Evolutionary conservation across 345 rosid genomes (phyloP).

Genomic region (Moringa oleifera): DNA sequence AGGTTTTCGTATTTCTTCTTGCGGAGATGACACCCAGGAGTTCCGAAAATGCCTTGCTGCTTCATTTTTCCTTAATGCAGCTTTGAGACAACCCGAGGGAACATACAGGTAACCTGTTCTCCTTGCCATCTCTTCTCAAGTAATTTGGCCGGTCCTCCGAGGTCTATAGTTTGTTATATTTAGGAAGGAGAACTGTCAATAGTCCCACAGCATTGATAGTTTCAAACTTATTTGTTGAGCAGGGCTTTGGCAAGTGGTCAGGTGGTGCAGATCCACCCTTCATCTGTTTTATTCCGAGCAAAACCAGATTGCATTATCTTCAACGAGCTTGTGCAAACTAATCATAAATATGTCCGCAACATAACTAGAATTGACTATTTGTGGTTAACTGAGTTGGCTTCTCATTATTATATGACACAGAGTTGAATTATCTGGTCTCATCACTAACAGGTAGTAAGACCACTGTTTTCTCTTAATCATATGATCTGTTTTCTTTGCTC

Average conservation of each 20-base stretch:
- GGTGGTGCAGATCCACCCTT: constrained; percentile 83
- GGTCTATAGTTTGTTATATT: neutral
- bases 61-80: constrained; percentile 93
- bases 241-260: constrained; percentile 92
- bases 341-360: constrained; percentile 71
- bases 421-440: constrained; percentile 20
- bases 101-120: constrained; percentile 53
- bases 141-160: neutral
- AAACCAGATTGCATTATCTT: constrained; percentile 79
- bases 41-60: constrained; percentile 88
- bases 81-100: constrained; percentile 82
- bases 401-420: constrained; percentile 61
- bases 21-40: constrained; percentile 74
- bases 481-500: neutral
- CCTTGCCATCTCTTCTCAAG: constrained; percentile 5
- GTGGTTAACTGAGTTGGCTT: constrained; percentile 87
- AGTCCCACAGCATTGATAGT: neutral
- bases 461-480: neutral
- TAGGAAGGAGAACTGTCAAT: neutral
- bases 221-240: constrained; percentile 7
- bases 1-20: constrained; percentile 69
- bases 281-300: constrained; percentile 63
- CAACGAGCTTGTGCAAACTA: constrained; percentile 80
- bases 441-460: constrained; percentile 12
- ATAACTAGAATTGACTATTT: constrained; percentile 66